phyloP scores from a whole-genome alignment of 2,329 filamentous ascomycete genomes.

The Aspergillus sp. region DNA sequence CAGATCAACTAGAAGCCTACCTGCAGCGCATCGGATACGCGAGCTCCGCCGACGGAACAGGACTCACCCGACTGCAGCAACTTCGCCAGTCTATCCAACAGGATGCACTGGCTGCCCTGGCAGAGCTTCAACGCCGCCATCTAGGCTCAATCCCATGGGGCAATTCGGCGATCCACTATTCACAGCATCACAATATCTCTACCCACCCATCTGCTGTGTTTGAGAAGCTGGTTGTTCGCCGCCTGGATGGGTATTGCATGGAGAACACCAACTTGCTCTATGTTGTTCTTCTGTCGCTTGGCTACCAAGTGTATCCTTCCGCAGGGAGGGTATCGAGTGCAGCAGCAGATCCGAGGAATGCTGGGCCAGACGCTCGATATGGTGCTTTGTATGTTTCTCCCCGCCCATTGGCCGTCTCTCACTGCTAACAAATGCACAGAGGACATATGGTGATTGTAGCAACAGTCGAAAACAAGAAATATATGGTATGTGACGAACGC shows the following conservation, averaged over 20 bases:
- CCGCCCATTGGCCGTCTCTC: neutral
- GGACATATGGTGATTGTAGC: constrained; percentile 64
- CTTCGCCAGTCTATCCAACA: constrained; percentile 27
- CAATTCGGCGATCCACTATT: constrained; percentile 58
- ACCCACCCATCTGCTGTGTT: constrained; percentile 53
- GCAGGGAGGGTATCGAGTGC: constrained; percentile 51
- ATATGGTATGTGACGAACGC: constrained; percentile 30
- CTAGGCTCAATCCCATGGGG: constrained; percentile 56
- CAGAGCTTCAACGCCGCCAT: constrained; percentile 44
- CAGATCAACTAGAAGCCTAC: constrained; percentile 38
- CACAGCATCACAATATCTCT: constrained; percentile 48
- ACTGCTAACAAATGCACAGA: constrained; percentile 15
- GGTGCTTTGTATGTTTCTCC: constrained; percentile 45
- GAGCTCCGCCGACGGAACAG: constrained; percentile 13
- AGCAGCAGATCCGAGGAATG: constrained; percentile 25
- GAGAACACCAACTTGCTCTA: constrained; percentile 58
- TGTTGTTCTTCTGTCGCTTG: constrained; percentile 52
- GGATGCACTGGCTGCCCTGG: constrained; percentile 33
- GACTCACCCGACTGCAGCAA: constrained; percentile 23
- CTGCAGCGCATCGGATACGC: constrained; percentile 32
- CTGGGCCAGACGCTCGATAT: constrained; percentile 37
- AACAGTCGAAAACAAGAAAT: constrained; percentile 50
- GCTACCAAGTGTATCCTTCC: constrained; percentile 55
- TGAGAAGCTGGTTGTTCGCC: constrained; percentile 52
- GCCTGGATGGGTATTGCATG: constrained; percentile 62